These are phyloP conservation scores for baker's yeast (Saccharomyces cerevisiae) DNA, from an alignment of 805 yeast species.

Conservation along the genomic window DNA sequence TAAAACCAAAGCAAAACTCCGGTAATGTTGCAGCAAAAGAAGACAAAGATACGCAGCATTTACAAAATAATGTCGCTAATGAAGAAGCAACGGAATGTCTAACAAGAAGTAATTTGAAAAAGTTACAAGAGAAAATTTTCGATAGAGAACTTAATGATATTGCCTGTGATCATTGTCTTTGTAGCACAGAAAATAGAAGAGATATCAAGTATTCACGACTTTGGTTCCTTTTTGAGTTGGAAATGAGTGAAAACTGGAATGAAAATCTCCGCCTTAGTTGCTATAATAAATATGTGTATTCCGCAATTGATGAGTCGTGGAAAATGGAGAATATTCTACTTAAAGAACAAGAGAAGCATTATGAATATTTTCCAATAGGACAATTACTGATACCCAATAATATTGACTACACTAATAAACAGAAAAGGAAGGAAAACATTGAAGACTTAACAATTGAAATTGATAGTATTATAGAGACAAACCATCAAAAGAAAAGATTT, in stretches of 20 bases:
- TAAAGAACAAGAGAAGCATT: constrained; percentile 4
- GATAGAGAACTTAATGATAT: constrained; percentile 8
- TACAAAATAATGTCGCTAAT: not conserved
- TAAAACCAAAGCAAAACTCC: not conserved
- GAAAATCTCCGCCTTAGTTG: constrained; percentile 25
- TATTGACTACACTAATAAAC: not conserved
- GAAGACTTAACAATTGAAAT: constrained; percentile 8
- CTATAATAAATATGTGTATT: constrained; percentile 21
- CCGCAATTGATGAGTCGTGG: constrained; percentile 18
- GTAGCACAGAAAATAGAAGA: constrained; percentile 11
- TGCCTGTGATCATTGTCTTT: constrained; percentile 16
- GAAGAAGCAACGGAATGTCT: constrained; percentile 1
- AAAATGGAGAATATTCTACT: constrained; percentile 8
- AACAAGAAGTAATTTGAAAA: constrained; percentile 13
- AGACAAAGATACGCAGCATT: not conserved
- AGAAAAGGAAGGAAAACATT: not conserved
- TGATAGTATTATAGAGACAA: constrained; percentile 10
- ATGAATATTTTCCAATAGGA: constrained; percentile 8
- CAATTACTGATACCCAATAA: constrained; percentile 9
- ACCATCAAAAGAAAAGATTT: not conserved
- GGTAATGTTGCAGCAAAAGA: too few relatives aligned
- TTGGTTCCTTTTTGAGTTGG: constrained; percentile 30
- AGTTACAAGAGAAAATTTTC: constrained; percentile 17
- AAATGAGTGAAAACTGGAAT: constrained; percentile 17
- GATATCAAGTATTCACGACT: constrained; percentile 9